Conservation (phyloP, 208 protist species). For the Acanthamoeba royreba region DNA sequence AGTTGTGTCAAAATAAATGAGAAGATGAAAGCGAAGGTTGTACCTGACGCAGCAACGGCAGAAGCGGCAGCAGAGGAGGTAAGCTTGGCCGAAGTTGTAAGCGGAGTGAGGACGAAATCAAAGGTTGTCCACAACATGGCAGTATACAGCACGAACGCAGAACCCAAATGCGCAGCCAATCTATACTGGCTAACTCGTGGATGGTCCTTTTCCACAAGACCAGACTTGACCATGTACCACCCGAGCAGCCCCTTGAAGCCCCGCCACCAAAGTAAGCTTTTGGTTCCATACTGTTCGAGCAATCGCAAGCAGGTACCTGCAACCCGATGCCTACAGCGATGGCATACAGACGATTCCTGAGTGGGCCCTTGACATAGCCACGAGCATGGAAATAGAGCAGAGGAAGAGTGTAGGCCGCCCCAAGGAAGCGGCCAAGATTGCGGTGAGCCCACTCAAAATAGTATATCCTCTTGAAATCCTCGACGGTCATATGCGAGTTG, state of each 20-base stretch:
- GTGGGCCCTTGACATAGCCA: constrained; percentile 72
- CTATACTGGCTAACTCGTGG: constrained; percentile 83
- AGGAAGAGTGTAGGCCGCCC: constrained; percentile 88
- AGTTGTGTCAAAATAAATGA: neutral
- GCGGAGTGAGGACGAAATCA: neutral
- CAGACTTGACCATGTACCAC: constrained; percentile 97
- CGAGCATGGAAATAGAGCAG: constrained; percentile 85
- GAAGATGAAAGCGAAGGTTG: too few relatives aligned
- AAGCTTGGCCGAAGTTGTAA: neutral
- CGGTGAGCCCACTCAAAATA: constrained; percentile 96
- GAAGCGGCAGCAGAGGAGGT: neutral
- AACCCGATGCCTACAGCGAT: neutral
- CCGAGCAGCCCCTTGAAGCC: constrained; percentile 90
- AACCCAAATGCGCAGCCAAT: constrained; percentile 90
- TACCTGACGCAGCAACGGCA: neutral
- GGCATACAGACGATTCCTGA: neutral
- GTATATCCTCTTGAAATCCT: constrained; percentile 96
- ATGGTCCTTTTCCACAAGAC: constrained; percentile 88
- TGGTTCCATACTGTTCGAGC: too few relatives aligned
- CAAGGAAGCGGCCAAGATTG: constrained; percentile 88
- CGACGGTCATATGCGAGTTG: constrained; percentile 89
- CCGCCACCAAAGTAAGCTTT: too few relatives aligned
- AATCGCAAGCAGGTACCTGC: neutral
- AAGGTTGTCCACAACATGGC: constrained; percentile 62
- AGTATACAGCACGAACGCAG: constrained; percentile 92